Evolutionary conservation across 2,329 filamentous ascomycete species (phyloP).

Genomic region (Chalaropsis ovoidea): DNA sequence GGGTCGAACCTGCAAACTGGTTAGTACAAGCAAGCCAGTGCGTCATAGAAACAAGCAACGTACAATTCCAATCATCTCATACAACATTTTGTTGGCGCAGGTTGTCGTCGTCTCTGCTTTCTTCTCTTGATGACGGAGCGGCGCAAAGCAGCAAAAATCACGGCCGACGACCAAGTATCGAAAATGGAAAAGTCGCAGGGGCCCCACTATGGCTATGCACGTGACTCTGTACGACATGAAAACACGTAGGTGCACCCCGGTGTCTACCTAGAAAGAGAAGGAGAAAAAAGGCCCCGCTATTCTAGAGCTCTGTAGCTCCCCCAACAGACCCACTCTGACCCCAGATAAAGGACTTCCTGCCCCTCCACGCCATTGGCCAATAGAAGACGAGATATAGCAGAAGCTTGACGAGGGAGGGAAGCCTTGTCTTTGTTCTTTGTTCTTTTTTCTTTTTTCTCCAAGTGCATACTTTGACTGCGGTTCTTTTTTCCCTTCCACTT

Average conservation of each 20-base stretch:
- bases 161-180: background rate
- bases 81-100: constrained; percentile 60
- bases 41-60: constrained; percentile 32
- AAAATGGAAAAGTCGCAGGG: constrained; percentile 9
- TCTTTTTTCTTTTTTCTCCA: background rate
- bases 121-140: background rate
- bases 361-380: constrained; percentile 5
- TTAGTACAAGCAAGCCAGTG: constrained; percentile 7
- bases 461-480: background rate
- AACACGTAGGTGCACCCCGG: background rate
- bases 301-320: too few relatives aligned
- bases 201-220: background rate
- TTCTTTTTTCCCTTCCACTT: too few relatives aligned
- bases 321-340: background rate
- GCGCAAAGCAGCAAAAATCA: constrained; percentile 3
- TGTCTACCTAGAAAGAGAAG: background rate
- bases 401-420: constrained; percentile 1
- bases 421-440: background rate
- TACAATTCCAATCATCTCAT: constrained; percentile 95
- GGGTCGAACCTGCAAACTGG: constrained; percentile 63
- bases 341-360: background rate
- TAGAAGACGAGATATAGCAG: background rate
- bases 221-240: background rate
- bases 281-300: background rate
- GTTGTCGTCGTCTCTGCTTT: background rate